Conservation (phyloP, 495 filamentous ascomycete genomes). For the Penicillium odoratum region DNA sequence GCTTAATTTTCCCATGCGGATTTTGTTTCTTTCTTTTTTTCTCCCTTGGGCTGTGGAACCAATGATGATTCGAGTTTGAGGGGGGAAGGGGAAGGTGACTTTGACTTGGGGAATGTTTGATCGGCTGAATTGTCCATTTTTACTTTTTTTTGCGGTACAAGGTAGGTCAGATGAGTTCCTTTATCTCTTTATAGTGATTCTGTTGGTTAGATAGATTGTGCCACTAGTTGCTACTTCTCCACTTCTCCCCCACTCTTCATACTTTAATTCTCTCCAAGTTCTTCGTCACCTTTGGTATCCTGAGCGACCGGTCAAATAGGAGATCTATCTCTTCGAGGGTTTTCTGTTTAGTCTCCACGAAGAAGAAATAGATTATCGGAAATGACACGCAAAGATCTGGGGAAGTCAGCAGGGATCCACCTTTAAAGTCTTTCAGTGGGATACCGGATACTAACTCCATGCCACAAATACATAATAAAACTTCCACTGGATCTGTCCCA, state of each 20-base stretch:
- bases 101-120: slow-evolving; percentile 21
- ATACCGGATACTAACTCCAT: slow-evolving; percentile 31
- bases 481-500: slow-evolving; percentile 40
- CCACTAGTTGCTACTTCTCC: background rate
- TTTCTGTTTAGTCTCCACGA: slow-evolving; percentile 57
- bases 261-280: background rate
- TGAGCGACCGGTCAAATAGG: slow-evolving; percentile 46
- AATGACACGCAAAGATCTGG: slow-evolving; percentile 36
- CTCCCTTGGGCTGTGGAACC: slow-evolving; percentile 14
- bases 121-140: slow-evolving; percentile 18
- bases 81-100: slow-evolving; percentile 14
- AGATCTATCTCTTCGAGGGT: slow-evolving; percentile 58
- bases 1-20: background rate
- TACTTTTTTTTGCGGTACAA: background rate
- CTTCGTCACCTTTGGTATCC: slow-evolving; percentile 28
- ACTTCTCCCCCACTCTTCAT: background rate
- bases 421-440: background rate
- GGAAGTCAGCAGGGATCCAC: slow-evolving; percentile 16
- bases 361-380: slow-evolving; percentile 51
- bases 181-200: background rate
- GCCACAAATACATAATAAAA: slow-evolving; percentile 50
- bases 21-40: background rate
- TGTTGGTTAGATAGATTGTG: too few relatives aligned
- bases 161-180: background rate
- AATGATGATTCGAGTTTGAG: slow-evolving; percentile 11